Base-by-base conservation (phyloP, 768 basidiomycete genomes). In the Hygrophorus russula region DNA sequence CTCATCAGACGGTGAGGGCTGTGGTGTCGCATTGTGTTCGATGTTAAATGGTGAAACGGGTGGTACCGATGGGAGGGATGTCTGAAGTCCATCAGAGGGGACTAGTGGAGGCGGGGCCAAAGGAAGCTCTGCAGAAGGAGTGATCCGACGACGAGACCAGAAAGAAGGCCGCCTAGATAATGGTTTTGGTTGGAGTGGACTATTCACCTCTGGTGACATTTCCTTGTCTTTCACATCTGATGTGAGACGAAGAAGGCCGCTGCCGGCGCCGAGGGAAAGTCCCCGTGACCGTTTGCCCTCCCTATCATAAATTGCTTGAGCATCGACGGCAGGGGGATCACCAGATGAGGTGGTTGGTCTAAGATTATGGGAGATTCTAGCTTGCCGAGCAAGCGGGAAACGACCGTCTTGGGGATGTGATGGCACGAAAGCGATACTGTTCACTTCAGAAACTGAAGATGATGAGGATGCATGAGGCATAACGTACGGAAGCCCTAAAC, bases 121-220 rank as follows among this genome's bases (percentile, higher is more conserved):
- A 12, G 41, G 32, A 19, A 19, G 43, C 12, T 47, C 47, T 24
- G 52, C 50, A 6, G 58, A 55, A 17, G 56, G 49, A 12, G 58
- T 34, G 14, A 15, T 47, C 46, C 73, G 68, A 59, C 67, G 78
- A 46, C 74, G 71, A 36, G 62, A 65, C 81, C 82, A 85, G 52
- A 84, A 83, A 5, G 83, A 85, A 8, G 76, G 53, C 56, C 75
- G 76, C 40, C 80, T 73, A 9, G 69, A 59, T 27, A 80, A 49
- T 3, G 66, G 52, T 32, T 68, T 72, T 5, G 56, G n/a, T 41
- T 55, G 58, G 4, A 60, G 45, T 31, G 55, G 29, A 17, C 47
- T 29, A 19, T 41, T 48, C 20, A 51, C 28, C 32, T 49, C 57
- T 47, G 47, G 51, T 32, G 59, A 62, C 14, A 58, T 57, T 36